phyloP scores from a whole-genome alignment of 306 rosid genomes.

The Lathyrus oleraceus region DNA sequence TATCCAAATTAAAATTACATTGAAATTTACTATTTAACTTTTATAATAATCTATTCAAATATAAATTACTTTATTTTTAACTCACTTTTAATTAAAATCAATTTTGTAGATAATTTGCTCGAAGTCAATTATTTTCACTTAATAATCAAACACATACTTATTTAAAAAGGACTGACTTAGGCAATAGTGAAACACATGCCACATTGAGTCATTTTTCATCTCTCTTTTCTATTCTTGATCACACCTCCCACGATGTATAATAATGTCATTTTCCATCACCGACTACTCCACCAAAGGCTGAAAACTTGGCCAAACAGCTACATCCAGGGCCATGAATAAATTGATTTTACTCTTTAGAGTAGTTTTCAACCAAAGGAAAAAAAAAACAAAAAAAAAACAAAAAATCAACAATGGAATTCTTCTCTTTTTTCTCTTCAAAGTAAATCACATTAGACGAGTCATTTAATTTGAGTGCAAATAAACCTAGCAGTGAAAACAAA shows the following conservation, averaged over 20 bases:
- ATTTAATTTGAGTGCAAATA: background rate
- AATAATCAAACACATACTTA: no score
- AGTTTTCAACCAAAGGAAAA: background rate
- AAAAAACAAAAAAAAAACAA: background rate
- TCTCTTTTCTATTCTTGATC: background rate
- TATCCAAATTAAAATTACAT: no score
- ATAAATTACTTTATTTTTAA: no score
- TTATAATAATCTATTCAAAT: no score
- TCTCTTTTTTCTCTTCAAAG: background rate
- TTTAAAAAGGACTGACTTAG: background rate
- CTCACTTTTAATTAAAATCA: no score
- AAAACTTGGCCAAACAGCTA: constrained; percentile 8
- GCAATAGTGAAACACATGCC: background rate
- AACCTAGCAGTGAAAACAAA: background rate
- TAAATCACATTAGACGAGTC: background rate
- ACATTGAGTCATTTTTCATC: no score
- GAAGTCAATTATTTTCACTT: no score
- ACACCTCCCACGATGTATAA: background rate
- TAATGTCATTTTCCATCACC: background rate
- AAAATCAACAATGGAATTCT: background rate
- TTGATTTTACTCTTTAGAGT: background rate
- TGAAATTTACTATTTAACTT: no score
- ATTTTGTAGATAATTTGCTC: no score
- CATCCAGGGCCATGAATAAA: background rate
- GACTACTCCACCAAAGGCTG: background rate